Percentiles rank a stretch among this genome's conserved stretches.
These are phyloP conservation scores for Capsicum baccatum DNA, from an alignment of 257 asterid species.

Conservation along the genomic window DNA sequence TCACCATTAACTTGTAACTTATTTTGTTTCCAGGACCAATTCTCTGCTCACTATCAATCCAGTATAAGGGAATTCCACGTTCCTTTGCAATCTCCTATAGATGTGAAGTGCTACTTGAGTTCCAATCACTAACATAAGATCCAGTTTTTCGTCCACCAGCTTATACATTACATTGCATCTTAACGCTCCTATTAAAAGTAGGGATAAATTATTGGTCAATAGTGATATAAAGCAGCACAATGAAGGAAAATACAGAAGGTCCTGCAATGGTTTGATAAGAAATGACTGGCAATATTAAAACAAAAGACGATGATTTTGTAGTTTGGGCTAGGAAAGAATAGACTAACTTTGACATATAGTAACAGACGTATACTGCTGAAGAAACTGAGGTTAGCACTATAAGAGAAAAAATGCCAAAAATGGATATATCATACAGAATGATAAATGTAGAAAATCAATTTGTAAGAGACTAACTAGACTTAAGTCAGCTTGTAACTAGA, in stretches of 20 bases:
- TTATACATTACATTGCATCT: conserved; percentile 89
- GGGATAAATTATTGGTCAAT: conserved; percentile 9
- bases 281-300: neutral
- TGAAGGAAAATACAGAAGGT: conserved; percentile 5
- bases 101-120: conserved; percentile 99
- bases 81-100: conserved; percentile 94
- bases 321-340: conserved; percentile 7
- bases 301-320: neutral
- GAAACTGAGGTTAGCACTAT: neutral
- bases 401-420: neutral
- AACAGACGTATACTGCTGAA: neutral
- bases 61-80: conserved; percentile 90
- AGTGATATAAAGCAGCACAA: neutral
- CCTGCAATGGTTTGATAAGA: conserved; percentile 23
- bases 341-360: neutral
- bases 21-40: conserved; percentile 93
- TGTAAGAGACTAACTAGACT: neutral
- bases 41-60: conserved; percentile 89
- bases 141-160: conserved; percentile 35
- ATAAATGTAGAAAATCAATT: neutral
- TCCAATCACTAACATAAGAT: conserved; percentile 95
- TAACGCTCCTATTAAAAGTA: conserved; percentile 74
- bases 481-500: neutral
- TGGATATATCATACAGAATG: neutral
- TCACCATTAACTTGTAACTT: conserved; percentile 28